Percentiles rank a stretch among this genome's conserved stretches.
phyloP scores from a whole-genome alignment of 2,329 filamentous ascomycete species.

The Sarocladium oryzae region DNA sequence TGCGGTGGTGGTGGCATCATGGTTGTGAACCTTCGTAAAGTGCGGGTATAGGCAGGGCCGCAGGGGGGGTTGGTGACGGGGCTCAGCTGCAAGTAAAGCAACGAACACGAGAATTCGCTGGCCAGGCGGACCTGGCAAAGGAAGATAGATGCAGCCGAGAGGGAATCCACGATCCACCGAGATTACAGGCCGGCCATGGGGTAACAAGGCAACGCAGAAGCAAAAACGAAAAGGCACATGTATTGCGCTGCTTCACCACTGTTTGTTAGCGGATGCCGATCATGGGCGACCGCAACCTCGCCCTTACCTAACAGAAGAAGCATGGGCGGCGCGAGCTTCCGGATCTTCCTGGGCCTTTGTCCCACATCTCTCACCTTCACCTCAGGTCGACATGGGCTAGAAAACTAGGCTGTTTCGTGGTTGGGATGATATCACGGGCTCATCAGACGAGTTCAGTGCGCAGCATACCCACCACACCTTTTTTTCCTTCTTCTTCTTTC shows the following conservation, averaged over 20 bases:
- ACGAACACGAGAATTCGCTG: slow-evolving; percentile 5
- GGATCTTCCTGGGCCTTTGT: not conserved
- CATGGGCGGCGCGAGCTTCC: not conserved
- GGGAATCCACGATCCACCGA: too few species aligned
- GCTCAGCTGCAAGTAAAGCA: not conserved
- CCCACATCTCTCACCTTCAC: not conserved
- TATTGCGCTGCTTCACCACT: slow-evolving; percentile 2
- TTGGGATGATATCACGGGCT: too few species aligned
- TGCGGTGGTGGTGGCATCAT: not conserved
- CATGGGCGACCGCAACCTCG: not conserved
- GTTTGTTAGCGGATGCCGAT: slow-evolving; percentile 1
- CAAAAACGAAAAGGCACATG: not conserved
- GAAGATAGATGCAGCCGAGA: not conserved
- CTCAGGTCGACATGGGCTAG: too few species aligned
- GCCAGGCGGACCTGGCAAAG: not conserved
- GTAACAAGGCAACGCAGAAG: not conserved
- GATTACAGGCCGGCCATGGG: too few species aligned
- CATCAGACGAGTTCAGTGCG: too few species aligned
- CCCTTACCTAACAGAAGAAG: slow-evolving; percentile 8
- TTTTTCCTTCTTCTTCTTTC: too few species aligned
- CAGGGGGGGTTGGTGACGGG: not conserved
- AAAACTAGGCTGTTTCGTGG: too few species aligned
- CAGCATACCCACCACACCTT: too few species aligned
- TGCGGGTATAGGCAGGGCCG: not conserved
- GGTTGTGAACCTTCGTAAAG: too few species aligned